Evolutionary conservation across 768 basidiomycete genomes (phyloP).

Genomic region (Mrakia gelida): DNA sequence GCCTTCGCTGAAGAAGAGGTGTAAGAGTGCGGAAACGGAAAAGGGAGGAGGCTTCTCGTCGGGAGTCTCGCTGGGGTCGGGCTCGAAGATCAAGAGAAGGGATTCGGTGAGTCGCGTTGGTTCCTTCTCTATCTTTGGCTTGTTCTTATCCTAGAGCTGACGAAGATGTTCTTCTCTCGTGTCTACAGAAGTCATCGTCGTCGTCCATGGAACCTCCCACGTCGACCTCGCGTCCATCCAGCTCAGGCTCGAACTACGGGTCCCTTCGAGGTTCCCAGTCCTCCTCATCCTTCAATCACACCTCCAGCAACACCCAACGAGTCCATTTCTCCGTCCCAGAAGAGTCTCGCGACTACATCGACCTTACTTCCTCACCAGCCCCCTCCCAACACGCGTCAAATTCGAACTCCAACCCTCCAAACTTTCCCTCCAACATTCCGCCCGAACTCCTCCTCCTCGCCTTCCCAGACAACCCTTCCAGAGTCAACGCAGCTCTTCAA

Average conservation of each 20-base stretch:
- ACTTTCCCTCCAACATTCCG: conserved; percentile 4
- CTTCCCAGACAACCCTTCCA: background rate
- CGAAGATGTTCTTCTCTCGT: background rate
- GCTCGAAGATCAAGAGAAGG: background rate
- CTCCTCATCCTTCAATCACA: background rate
- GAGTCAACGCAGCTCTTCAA: background rate
- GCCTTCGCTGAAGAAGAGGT: background rate
- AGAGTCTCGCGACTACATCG: background rate
- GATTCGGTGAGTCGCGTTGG: background rate
- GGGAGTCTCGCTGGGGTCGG: background rate
- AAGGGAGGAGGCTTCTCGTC: conserved; percentile 1
- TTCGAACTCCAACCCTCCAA: background rate
- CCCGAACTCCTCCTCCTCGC: conserved; percentile 9
- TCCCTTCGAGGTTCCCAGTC: background rate
- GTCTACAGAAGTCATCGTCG: background rate
- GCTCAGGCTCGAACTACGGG: background rate
- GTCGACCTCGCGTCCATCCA: background rate
- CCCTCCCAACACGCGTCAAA: background rate
- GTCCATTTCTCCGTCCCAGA: conserved; percentile 7
- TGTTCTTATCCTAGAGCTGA: background rate
- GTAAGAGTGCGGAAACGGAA: background rate
- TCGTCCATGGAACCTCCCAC: conserved; percentile 7
- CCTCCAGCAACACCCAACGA: background rate
- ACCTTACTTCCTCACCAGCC: background rate
- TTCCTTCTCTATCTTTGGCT: too few relatives aligned